A percentile compares a stretch with the other conserved stretches of the same genome.
phyloP scores from a whole-genome alignment of 108 stramenopile species.

The Poteriospumella lacustris region DNA sequence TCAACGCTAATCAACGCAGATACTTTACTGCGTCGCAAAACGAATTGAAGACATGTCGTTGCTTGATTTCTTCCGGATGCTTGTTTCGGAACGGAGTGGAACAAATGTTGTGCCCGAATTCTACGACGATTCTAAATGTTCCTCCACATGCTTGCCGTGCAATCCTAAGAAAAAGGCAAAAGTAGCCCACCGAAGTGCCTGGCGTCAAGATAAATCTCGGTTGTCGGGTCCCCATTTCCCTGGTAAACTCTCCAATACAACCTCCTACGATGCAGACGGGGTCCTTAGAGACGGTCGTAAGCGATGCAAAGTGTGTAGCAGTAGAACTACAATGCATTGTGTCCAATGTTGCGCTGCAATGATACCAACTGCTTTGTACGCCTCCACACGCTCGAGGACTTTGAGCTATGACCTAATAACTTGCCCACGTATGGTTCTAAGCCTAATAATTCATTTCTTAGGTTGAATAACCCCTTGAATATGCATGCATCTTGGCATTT shows the following conservation, averaged over 20 bases:
- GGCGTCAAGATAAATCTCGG: background rate
- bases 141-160: background rate
- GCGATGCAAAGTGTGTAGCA: constrained; percentile 1
- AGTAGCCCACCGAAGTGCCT: background rate
- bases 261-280: background rate
- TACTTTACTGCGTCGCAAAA: background rate
- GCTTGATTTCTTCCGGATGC: background rate
- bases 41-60: background rate
- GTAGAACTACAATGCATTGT: too few species aligned
- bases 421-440: too few species aligned
- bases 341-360: too few species aligned
- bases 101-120: background rate
- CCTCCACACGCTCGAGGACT: background rate
- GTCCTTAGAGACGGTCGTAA: background rate
- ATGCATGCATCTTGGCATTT: too few species aligned
- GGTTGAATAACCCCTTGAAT: too few species aligned
- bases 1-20: background rate
- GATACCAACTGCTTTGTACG: background rate
- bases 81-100: background rate
- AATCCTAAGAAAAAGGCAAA: background rate
- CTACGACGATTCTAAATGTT: background rate
- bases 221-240: background rate
- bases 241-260: background rate
- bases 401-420: too few species aligned
- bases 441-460: too few species aligned